phyloP scores from a whole-genome alignment of 768 basidiomycete species.

The Asterophora lycoperdoides region DNA sequence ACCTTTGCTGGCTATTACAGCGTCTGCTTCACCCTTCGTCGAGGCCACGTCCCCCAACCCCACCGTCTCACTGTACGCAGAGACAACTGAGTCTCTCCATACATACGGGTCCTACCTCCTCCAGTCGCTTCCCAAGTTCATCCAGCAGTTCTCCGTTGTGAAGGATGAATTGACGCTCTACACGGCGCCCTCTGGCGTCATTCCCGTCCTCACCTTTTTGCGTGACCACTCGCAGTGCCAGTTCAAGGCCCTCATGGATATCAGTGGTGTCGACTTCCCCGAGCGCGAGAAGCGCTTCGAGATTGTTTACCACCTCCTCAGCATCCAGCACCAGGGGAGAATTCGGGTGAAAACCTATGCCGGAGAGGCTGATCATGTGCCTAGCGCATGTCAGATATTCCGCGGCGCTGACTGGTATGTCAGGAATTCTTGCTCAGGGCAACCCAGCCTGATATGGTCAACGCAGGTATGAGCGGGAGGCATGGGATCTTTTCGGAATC shows the following conservation, averaged over 20 bases:
- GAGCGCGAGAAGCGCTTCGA: conserved; percentile 93
- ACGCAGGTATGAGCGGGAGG: conserved; percentile 89
- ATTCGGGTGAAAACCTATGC: conserved; percentile 98
- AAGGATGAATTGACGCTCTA: conserved; percentile 95
- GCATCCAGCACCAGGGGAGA: conserved; percentile 70
- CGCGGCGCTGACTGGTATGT: conserved; percentile 90
- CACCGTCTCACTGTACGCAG: conserved; percentile 63
- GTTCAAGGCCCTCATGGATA: conserved; percentile 89
- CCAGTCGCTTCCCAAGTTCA: conserved; percentile 92
- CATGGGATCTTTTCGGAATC: conserved; percentile 97
- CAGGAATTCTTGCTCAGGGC: not conserved
- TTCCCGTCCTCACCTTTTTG: conserved; percentile 87
- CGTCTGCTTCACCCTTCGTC: conserved; percentile 74
- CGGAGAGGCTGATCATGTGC: conserved; percentile 87
- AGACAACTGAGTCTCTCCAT: conserved; percentile 77
- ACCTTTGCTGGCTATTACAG: conserved; percentile 29
- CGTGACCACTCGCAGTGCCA: conserved; percentile 95
- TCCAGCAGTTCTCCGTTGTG: conserved; percentile 96
- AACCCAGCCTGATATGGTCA: not conserved
- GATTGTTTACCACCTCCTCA: conserved; percentile 93
- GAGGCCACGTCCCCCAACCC: conserved; percentile 91
- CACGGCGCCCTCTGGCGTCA: conserved; percentile 72
- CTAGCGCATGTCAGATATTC: conserved; percentile 75
- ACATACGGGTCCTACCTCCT: conserved; percentile 90
- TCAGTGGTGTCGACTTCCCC: conserved; percentile 94